Base-by-base conservation (phyloP, 1,284 basidiomycete species). In the Irpex sp. region DNA sequence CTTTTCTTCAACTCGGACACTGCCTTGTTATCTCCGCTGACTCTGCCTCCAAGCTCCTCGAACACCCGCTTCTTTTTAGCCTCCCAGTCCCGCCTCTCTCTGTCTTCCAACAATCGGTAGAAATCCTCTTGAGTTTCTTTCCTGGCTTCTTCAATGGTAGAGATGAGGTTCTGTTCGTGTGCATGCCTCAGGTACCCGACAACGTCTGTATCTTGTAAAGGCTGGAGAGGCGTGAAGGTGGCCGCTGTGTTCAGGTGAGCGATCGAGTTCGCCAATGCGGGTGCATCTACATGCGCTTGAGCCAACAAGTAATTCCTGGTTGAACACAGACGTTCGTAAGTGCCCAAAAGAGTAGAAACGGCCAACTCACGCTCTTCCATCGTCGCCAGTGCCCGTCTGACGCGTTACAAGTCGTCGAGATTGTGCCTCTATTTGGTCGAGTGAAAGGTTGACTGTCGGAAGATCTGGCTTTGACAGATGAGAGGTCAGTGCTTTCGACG, bases 141-240 rank as follows among this genome's bases (percentile, higher is more conserved):
- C 57, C 94, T 81, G 4, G 91, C 91, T 72, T 97, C 93, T 74
- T 97, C 95, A 64, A 98, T 96, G 2, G 94, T 93, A 3, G 93
- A 92, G 65, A 97, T 93, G 63, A 98, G 86, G 67, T 93, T 94
- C 75, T 97, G 95, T 75, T 98, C 95, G 72, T 97, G 94, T 5
- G 93, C 91, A 76, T 96, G 92, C 19, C 93, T 90, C 37, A 97
- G 84, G 74, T 92, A 96, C 38, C 93, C 92, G 40, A 90, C 86
- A 55, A 97, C 89, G 73, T 97, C 94, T 0, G 93, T 96, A 77
- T 97, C 94, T 74, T 92, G 91, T 31, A 97, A 83, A 5, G 94
- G 91, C 71, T 95, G 92, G 11, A 96, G 79, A 0, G 94, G 93
- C 40, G 93, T 88, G 74, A 97, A 97, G 0, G 93, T 94, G n/a